Base-by-base conservation (phyloP, 192 early-diverging fungal species). In the Mortierella alpina region DNA sequence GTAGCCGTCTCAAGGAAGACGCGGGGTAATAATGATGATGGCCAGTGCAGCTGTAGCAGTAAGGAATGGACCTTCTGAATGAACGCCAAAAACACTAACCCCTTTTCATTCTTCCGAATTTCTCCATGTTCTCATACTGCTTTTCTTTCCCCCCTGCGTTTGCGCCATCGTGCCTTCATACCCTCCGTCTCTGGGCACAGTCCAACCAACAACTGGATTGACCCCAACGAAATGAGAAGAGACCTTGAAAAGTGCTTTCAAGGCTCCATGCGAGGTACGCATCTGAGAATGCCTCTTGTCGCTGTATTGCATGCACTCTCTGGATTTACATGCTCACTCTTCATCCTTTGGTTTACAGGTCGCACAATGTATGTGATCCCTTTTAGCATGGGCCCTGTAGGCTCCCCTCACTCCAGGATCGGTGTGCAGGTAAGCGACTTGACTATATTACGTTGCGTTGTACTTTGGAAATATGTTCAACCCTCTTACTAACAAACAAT, bases 281-380 rank as follows among this genome's bases (percentile, higher is more conserved):
- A 15, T 8, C 8, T 58, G 39, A 12, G 39, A 17, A 42, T 15
- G 39, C 40, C 9, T 20, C 23, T 4, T 42, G 44, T 46, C 41
- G 2, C 31, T 49, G 7, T 23, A 7, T 18, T 23, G n/a, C 4
- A 44, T 18, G 10, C 39, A 5, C 8, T 11, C 31, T 62, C 42
- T 39, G 23, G 17, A 3, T 52, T n/a, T 42, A 12, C 17, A 42
- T 62, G 44, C n/a, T 31, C 31, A 31, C 31, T 31, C 31, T 14
- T 50, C 23, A 45, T 71, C 20, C 4, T 15, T 5, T 17, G 9
- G 44, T 10, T 4, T 41, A 0, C 60, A 80, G 77, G 77, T 22
- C 77, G 77, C 5, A 80, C 77, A 0, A 80, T 80, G 77, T 80
- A 80, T 44, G 70, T 80, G 31, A 72, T 80, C 15, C 77, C 77